Evolutionary conservation across 2,329 filamentous ascomycete species (phyloP).

Genomic region (Sporothrix globosa): DNA sequence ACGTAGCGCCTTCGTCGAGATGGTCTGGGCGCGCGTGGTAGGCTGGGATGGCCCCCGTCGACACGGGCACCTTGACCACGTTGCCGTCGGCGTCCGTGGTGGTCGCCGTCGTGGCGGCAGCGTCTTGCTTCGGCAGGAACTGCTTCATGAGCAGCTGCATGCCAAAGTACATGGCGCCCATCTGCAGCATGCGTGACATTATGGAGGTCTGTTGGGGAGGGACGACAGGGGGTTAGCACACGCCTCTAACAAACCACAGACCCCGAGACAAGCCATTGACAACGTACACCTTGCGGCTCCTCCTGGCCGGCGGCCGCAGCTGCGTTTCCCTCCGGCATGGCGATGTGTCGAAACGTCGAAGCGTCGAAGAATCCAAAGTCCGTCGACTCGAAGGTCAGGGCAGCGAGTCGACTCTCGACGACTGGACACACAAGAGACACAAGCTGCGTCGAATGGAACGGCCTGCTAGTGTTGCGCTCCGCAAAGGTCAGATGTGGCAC

Average conservation of each 20-base stretch:
- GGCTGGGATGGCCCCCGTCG: constrained; percentile 62
- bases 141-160: constrained; percentile 63
- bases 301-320: constrained; percentile 30
- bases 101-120: constrained; percentile 51
- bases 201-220: constrained; percentile 40
- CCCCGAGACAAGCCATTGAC: background rate
- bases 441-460: background rate
- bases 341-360: background rate
- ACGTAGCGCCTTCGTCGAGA: constrained; percentile 64
- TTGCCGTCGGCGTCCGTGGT: constrained; percentile 58
- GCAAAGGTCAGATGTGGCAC: background rate
- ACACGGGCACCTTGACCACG: constrained; percentile 56
- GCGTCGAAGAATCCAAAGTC: background rate
- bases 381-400: background rate
- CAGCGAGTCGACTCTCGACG: background rate
- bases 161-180: constrained; percentile 60
- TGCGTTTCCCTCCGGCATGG: constrained; percentile 33
- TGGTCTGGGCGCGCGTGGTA: constrained; percentile 66
- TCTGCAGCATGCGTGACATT: constrained; percentile 55
- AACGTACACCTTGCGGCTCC: constrained; percentile 34
- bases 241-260: background rate
- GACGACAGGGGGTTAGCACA: background rate
- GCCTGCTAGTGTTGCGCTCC: background rate
- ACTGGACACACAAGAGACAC: background rate
- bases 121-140: constrained; percentile 50